Base-by-base conservation (phyloP, 2,329 filamentous ascomycete genomes). In the Xylariaceae sp. region DNA sequence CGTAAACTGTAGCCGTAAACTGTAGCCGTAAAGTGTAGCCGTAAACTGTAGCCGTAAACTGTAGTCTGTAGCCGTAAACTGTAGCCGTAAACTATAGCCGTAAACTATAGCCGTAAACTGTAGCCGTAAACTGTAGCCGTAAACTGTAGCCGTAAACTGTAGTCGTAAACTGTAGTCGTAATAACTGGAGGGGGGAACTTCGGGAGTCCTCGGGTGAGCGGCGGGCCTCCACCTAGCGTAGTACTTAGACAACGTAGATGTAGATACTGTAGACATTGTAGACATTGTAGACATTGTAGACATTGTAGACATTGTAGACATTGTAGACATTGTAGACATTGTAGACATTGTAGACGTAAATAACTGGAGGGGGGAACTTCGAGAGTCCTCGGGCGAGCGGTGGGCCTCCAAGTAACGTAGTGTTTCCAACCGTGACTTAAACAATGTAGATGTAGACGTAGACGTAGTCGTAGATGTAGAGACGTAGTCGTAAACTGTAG, bases 321-420 rank as follows among this genome's bases (percentile, higher is more conserved):
- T n/a, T n/a, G n/a, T n/a, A n/a, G n/a, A n/a, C n/a, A n/a, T n/a
- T n/a, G n/a, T n/a, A n/a, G 3, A 40, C 16, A 19, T 32, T n/a
- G 10, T 9, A 32, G 21, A n/a, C n/a, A n/a, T 16, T 15, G 22
- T 19, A 18, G 21, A 7, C 32, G 36, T 39, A 40, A 40, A 19
- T 2, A 13, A 42, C 15, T 50, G 40, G 48, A 50, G 48, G 40
- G 43, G 37, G 49, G 42, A 46, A 52, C 49, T 47, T 42, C 18
- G 41, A 15, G 49, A 47, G 49, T 46, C 34, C 49, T 40, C 49
- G 49, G 49, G 49, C 40, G 22, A 22, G 43, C 29, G 49, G 49
- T 16, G 43, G 40, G 48, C 40, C 48, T 50, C 48, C 48, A 49
- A 15, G 16, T n/a, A n/a, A n/a, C n/a, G n/a, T n/a, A n/a, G n/a